Percentiles rank a stretch among this genome's conserved stretches.
phyloP scores from a whole-genome alignment of 148 eudicot species.

The Cornus controversa region DNA sequence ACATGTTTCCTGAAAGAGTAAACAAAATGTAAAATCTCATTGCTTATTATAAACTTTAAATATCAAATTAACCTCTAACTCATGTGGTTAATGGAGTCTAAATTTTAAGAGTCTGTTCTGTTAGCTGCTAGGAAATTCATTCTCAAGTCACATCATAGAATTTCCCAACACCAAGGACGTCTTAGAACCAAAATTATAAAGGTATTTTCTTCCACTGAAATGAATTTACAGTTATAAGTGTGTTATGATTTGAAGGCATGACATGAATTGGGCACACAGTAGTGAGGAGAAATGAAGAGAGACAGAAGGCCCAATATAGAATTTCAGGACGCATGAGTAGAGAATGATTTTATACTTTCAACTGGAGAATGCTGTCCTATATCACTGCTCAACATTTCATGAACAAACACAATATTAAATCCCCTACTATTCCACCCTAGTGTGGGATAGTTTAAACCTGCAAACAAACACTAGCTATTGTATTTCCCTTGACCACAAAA shows the following conservation, averaged over 20 bases:
- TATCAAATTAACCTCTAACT: background rate
- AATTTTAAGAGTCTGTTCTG: background rate
- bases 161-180: background rate
- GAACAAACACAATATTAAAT: background rate
- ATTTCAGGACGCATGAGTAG: background rate
- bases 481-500: background rate
- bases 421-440: slow-evolving; percentile 1
- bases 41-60: background rate
- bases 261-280: background rate
- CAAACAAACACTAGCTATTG: slow-evolving; percentile 3
- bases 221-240: background rate
- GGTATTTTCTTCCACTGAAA: background rate
- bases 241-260: background rate
- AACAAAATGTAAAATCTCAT: background rate
- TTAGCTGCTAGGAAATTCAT: background rate
- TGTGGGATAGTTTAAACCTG: background rate
- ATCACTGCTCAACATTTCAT: background rate
- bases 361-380: background rate
- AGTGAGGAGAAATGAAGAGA: background rate
- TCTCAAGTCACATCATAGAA: background rate
- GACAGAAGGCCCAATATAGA: background rate
- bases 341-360: slow-evolving; percentile 5
- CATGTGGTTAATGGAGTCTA: background rate
- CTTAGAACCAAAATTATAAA: background rate
- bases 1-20: slow-evolving; percentile 33